Conservation (phyloP, 2,329 filamentous ascomycete genomes). For the Diaporthe caulivora region DNA sequence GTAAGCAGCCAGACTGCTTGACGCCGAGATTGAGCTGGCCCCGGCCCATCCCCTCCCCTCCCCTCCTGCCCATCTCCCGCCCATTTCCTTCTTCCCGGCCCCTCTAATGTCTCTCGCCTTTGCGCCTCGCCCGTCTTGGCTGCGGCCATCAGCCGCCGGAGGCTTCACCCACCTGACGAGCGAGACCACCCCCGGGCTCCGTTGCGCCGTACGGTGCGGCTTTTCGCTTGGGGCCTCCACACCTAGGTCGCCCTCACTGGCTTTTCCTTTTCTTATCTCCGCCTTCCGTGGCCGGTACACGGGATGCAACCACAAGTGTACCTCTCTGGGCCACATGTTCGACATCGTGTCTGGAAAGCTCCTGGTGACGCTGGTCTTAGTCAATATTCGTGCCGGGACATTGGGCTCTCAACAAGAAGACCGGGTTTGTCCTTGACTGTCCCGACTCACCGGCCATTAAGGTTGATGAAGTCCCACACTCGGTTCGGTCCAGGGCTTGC, state of each 20-base stretch:
- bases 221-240: conserved; percentile 8
- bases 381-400: neutral
- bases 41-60: too few species aligned
- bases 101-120: neutral
- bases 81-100: conserved; percentile 11
- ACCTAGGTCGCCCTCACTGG: neutral
- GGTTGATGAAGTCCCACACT: conserved; percentile 11
- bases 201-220: conserved; percentile 12
- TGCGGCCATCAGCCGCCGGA: conserved; percentile 10
- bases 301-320: neutral
- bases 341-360: neutral
- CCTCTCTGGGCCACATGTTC: neutral
- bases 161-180: conserved; percentile 23
- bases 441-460: neutral
- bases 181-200: conserved; percentile 12
- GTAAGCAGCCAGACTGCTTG: conserved; percentile 9
- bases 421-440: conserved; percentile 1
- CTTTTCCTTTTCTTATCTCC: neutral
- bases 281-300: neutral
- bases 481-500: neutral
- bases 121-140: conserved; percentile 12
- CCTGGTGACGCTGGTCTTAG: neutral
- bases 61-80: conserved; percentile 2
- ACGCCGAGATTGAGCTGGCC: conserved; percentile 12
- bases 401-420: neutral